Evolutionary conservation across 768 basidiomycete species (phyloP).

Genomic region (Neoboletus brunneissimus): DNA sequence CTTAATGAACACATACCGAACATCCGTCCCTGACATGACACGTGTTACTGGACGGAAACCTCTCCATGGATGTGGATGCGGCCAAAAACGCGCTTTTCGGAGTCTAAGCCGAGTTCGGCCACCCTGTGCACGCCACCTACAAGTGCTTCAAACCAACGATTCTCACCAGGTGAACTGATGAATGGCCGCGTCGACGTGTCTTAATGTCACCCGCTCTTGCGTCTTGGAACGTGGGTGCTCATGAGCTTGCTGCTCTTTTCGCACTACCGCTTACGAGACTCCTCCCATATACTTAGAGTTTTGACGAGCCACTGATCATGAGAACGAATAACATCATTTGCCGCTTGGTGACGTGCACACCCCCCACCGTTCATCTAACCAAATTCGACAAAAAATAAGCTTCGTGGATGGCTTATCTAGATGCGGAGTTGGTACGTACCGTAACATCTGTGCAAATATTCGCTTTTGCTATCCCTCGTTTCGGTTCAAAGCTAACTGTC

Average conservation of each 20-base stretch:
- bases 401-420: background rate
- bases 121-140: background rate
- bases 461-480: background rate
- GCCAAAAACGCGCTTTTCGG: background rate
- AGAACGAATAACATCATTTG: slow-evolving; percentile 14
- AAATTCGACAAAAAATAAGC: slow-evolving; percentile 12
- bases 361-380: slow-evolving; percentile 18
- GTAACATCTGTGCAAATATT: background rate
- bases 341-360: background rate
- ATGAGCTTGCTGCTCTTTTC: background rate
- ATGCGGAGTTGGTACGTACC: slow-evolving; percentile 1
- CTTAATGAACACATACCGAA: background rate
- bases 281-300: slow-evolving; percentile 16
- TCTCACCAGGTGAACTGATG: background rate
- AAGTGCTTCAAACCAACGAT: background rate
- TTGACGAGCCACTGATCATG: slow-evolving; percentile 20
- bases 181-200: background rate
- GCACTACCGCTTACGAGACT: slow-evolving; percentile 19
- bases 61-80: background rate
- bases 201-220: background rate
- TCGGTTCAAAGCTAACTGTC: background rate
- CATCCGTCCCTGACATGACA: background rate
- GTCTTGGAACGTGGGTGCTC: background rate
- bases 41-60: slow-evolving; percentile 7
- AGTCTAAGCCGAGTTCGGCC: background rate